These are phyloP conservation scores for Trichoderma endophyticum DNA, from an alignment of 2,329 filamentous ascomycete species.

Conservation along the genomic window DNA sequence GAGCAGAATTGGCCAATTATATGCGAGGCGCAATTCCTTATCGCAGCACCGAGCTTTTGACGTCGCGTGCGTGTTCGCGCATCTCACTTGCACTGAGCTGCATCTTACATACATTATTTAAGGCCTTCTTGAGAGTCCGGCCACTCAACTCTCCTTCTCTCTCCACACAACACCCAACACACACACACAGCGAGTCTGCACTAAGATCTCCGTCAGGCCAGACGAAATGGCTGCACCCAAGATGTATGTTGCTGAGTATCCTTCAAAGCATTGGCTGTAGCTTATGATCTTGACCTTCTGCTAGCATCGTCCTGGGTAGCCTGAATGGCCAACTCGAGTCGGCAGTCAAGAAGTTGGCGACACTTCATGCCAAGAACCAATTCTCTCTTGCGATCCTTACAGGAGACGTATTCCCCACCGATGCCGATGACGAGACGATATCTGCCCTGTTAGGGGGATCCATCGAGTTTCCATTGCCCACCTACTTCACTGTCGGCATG, in stretches of 20 bases:
- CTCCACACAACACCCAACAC: neutral
- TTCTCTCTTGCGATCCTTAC: constrained; percentile 83
- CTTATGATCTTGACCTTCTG: neutral
- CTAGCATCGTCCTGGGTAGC: constrained; percentile 75
- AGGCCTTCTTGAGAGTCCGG: neutral
- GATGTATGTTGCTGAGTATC: constrained; percentile 38
- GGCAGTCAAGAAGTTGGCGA: constrained; percentile 75
- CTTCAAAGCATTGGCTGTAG: neutral
- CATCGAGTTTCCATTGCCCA: constrained; percentile 73
- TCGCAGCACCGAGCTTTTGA: constrained; percentile 21
- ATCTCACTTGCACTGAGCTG: constrained; percentile 15
- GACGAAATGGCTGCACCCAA: constrained; percentile 46
- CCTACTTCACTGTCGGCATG: constrained; percentile 84
- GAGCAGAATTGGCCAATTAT: constrained; percentile 31
- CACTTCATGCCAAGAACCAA: constrained; percentile 79
- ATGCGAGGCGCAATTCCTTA: constrained; percentile 33
- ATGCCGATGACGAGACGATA: constrained; percentile 56
- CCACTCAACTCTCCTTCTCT: neutral
- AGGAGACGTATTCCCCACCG: constrained; percentile 73
- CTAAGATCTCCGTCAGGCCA: neutral
- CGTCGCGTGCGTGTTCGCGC: constrained; percentile 16
- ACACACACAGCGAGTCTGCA: neutral
- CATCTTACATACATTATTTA: neutral
- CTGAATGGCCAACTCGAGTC: constrained; percentile 74
- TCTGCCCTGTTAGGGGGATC: constrained; percentile 67